Evolutionary conservation across 2,329 filamentous ascomycete species (phyloP).

Genomic region (Cordyceps cateniannulata): DNA sequence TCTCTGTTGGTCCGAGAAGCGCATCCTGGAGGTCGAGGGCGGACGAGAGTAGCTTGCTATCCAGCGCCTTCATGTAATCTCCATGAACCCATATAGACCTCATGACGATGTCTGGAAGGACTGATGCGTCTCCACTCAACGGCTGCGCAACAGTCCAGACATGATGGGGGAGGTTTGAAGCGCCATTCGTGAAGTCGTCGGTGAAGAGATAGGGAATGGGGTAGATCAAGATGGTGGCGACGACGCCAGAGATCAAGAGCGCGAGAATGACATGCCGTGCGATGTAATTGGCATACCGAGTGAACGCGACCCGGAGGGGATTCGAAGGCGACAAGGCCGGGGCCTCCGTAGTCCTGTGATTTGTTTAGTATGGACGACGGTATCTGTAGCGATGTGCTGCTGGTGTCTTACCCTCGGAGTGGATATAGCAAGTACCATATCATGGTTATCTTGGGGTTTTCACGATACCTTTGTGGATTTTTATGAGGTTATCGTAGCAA

Average conservation of each 20-base stretch:
- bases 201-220: constrained; percentile 71
- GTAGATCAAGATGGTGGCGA: constrained; percentile 65
- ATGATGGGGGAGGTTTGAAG: constrained; percentile 68
- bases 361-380: constrained; percentile 12
- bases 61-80: constrained; percentile 70
- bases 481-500: too few species aligned
- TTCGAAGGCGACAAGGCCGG: constrained; percentile 58
- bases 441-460: constrained; percentile 34
- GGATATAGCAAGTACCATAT: constrained; percentile 76
- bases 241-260: constrained; percentile 66
- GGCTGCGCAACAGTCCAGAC: constrained; percentile 73
- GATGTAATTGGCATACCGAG: constrained; percentile 63
- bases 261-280: constrained; percentile 68
- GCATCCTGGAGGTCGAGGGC: constrained; percentile 65
- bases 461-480: background rate
- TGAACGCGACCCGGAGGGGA: constrained; percentile 57
- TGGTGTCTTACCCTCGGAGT: constrained; percentile 61
- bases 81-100: constrained; percentile 77
- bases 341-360: constrained; percentile 63
- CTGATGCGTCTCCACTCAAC: constrained; percentile 43
- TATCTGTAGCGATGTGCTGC: background rate
- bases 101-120: constrained; percentile 67
- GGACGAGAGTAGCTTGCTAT: constrained; percentile 56
- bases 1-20: constrained; percentile 54
- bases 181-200: constrained; percentile 63